Percentiles rank a stretch among this genome's conserved stretches.
phyloP scores from a whole-genome alignment of 345 rosid genomes.

The Lumnitzera racemosa region DNA sequence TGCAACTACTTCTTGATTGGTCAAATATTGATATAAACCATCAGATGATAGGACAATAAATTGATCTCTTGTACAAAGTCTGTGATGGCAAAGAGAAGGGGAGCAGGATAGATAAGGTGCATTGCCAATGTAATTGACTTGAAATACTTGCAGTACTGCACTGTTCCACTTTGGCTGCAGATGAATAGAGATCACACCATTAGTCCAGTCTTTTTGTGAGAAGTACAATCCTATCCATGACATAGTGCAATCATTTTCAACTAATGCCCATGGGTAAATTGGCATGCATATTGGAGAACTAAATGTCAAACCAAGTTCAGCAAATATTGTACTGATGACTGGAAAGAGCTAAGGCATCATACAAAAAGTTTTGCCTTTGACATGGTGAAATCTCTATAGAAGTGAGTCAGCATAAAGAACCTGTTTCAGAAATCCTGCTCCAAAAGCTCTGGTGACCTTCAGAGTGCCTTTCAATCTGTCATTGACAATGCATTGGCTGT shows the following conservation, averaged over 20 bases:
- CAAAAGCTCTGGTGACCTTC: conserved; percentile 96
- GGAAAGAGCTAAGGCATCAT: no score
- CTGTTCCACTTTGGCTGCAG: conserved; percentile 84
- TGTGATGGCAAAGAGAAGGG: conserved; percentile 85
- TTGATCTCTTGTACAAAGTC: conserved; percentile 72
- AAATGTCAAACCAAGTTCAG: no score
- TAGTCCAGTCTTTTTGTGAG: conserved; percentile 1
- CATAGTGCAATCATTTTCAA: no score
- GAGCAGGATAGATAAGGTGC: conserved; percentile 77
- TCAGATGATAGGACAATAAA: conserved; percentile 90
- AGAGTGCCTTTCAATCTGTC: conserved; percentile 94
- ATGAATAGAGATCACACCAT: conserved; percentile 8
- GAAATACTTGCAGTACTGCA: conserved; percentile 78
- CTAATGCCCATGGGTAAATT: no score
- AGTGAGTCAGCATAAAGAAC: conserved; percentile 19
- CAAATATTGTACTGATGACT: no score
- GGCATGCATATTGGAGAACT: no score
- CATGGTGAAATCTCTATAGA: background rate
- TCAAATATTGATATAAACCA: conserved; percentile 90
- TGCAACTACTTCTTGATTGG: conserved; percentile 87
- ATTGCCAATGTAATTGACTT: conserved; percentile 79
- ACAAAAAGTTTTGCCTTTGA: no score
- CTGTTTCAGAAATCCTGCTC: conserved; percentile 95
- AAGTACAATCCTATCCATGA: background rate
- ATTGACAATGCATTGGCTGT: conserved; percentile 75